Base-by-base conservation (phyloP, 345 rosid genomes). In the Euphorbia pulcherrima region DNA sequence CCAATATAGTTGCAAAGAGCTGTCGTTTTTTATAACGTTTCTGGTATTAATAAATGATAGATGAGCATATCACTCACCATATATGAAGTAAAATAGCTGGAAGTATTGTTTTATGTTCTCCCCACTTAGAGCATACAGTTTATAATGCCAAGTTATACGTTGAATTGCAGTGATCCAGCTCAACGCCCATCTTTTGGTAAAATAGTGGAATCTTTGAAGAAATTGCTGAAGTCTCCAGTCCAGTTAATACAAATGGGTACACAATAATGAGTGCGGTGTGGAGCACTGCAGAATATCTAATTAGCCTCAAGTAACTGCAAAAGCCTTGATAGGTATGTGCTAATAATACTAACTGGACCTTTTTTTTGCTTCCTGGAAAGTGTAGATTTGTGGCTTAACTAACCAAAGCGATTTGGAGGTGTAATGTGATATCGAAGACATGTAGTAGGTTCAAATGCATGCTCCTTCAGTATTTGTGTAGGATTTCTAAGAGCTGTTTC, bases 161-260 rank as follows among this genome's bases (percentile, higher is more conserved):
- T 67, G 0, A 30, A 17, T 61, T 70, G 71, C 83, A 89, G 96
- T 28, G 90, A 90, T 52, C 96, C 92, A 21, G 80, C 77, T 59
- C 82, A 87, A 63, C 88, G 97, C 26, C 98, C 98, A 39, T 75
- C 92, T 23, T 86, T 93, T 65, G 73, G 80, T 6, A 72, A 75
- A 59, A 89, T 93, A 52, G 96, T 93, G 1, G 82, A 81, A 21
- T 72, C 88, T 8, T 74, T 93, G 65, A 93, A 93, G 88, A 86
- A 85, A 80, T 75, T 90, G 79, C 76, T 89, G 57, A 93, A 93
- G 71, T 89, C 98, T 56, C 94, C 96, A 5, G 71, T 76, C 58
- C 84, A 82, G 79, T 65, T 79, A 74, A 84, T 86, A 63, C 85
- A 84, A 75, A 87, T 87, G 87, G 91, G 86, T 21, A 81, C 73